Conservation (phyloP, 768 basidiomycete species). For the Suillus variegatus region DNA sequence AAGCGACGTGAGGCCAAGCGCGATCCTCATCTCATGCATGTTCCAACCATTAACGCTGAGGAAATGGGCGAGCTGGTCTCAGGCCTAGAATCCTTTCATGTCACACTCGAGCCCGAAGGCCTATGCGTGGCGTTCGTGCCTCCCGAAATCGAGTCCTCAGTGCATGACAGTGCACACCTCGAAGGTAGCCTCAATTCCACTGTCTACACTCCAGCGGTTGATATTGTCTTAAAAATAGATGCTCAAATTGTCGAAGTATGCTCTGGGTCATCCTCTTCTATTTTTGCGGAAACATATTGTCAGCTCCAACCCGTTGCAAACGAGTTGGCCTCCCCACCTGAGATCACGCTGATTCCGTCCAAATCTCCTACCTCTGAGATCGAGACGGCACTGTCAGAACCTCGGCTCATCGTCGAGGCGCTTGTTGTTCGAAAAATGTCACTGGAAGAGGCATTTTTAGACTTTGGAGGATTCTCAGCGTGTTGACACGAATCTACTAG, state of each 20-base stretch:
- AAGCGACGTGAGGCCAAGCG: conserved; percentile 50
- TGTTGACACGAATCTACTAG: conserved; percentile 11
- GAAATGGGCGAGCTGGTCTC: conserved; percentile 26
- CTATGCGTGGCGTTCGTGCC: conserved; percentile 9
- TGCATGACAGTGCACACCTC: conserved; percentile 7
- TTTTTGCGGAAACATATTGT: not conserved
- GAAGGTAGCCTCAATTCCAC: not conserved
- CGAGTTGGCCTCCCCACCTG: not conserved
- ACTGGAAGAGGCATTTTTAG: conserved; percentile 72
- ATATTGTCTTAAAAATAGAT: not conserved
- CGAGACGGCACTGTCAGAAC: conserved; percentile 24
- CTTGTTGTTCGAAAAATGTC: conserved; percentile 79
- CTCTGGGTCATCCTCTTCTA: not conserved
- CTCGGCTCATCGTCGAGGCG: conserved; percentile 78
- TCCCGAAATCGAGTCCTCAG: conserved; percentile 25
- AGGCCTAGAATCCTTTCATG: conserved; percentile 36
- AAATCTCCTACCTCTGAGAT: conserved; percentile 12
- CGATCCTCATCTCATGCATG: conserved; percentile 21
- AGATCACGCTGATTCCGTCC: not conserved
- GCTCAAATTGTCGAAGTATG: not conserved
- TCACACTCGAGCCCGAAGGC: conserved; percentile 25
- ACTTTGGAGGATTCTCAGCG: conserved; percentile 63
- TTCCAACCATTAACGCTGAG: conserved; percentile 8
- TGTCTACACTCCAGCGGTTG: not conserved
- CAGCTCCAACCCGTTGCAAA: not conserved